Evolutionary conservation across 768 basidiomycete species (phyloP).

Genomic region (Jaapia argillacea): DNA sequence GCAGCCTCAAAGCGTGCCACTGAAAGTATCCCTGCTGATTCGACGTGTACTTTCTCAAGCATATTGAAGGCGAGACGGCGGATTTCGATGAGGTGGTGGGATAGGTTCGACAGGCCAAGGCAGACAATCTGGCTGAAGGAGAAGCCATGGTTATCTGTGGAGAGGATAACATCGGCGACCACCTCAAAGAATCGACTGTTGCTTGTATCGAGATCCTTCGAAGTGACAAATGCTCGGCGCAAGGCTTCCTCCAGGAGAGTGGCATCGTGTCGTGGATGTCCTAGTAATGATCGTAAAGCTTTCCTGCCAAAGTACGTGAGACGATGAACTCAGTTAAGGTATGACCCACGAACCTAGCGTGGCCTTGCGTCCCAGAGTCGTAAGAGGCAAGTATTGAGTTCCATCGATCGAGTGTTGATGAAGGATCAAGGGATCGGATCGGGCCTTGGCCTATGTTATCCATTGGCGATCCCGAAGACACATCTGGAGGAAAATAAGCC

Average conservation of each 20-base stretch:
- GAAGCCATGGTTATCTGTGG: slow-evolving; percentile 43
- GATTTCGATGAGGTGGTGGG: slow-evolving; percentile 52
- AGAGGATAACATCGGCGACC: slow-evolving; percentile 59
- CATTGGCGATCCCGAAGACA: slow-evolving; percentile 49
- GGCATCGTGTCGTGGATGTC: slow-evolving; percentile 41
- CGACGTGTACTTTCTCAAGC: slow-evolving; percentile 62
- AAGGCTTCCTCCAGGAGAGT: slow-evolving; percentile 57
- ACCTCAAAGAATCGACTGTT: slow-evolving; percentile 70
- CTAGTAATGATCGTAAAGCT: slow-evolving; percentile 61
- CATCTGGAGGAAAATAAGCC: slow-evolving; percentile 61
- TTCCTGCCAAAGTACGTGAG: slow-evolving; percentile 38
- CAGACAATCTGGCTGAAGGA: slow-evolving; percentile 67
- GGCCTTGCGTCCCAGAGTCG: slow-evolving; percentile 36
- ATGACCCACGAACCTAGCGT: slow-evolving; percentile 49
- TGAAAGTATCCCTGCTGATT: slow-evolving; percentile 52
- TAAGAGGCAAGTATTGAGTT: slow-evolving; percentile 59
- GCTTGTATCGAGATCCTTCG: slow-evolving; percentile 41
- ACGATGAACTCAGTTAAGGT: not conserved
- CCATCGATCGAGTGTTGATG: slow-evolving; percentile 51
- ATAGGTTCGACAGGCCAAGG: slow-evolving; percentile 77
- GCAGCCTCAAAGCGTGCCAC: slow-evolving; percentile 69
- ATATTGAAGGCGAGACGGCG: slow-evolving; percentile 74
- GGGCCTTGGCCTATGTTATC: slow-evolving; percentile 44
- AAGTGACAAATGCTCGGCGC: slow-evolving; percentile 56
- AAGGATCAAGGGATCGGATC: slow-evolving; percentile 41